These are phyloP conservation scores for Talaromyces sp. DNA, from an alignment of 2,329 filamentous ascomycete genomes.

Conservation along the genomic window DNA sequence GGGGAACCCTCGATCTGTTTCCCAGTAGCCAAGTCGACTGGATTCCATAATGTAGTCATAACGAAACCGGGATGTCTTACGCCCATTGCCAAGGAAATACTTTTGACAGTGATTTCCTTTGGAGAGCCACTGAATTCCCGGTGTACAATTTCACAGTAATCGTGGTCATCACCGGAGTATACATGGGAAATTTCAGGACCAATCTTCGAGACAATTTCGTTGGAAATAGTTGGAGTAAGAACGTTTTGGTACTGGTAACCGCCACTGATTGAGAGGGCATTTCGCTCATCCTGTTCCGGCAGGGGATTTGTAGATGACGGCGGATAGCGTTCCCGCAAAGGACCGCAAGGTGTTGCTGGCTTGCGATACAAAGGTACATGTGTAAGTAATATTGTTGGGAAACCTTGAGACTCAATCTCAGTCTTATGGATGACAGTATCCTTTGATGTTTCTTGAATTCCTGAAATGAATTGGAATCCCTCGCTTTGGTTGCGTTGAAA, in stretches of 20 bases:
- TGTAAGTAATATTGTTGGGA: slow-evolving; percentile 83
- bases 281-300: slow-evolving; percentile 59
- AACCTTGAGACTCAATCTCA: slow-evolving; percentile 43
- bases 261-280: slow-evolving; percentile 68
- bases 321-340: slow-evolving; percentile 76
- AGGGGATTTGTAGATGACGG: slow-evolving; percentile 59
- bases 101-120: slow-evolving; percentile 90
- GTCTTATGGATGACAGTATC: slow-evolving; percentile 24
- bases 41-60: slow-evolving; percentile 88
- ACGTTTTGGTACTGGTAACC: slow-evolving; percentile 99
- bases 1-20: slow-evolving; percentile 18
- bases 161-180: slow-evolving; percentile 95
- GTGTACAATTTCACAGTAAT: slow-evolving; percentile 90
- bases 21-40: slow-evolving; percentile 56
- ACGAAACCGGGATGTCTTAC: slow-evolving; percentile 81
- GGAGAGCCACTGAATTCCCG: slow-evolving; percentile 57
- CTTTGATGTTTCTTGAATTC: slow-evolving; percentile 54
- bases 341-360: slow-evolving; percentile 80
- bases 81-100: slow-evolving; percentile 93
- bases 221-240: slow-evolving; percentile 69
- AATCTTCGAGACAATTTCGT: slow-evolving; percentile 67
- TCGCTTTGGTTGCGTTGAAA: slow-evolving; percentile 57
- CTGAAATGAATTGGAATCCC: slow-evolving; percentile 53
- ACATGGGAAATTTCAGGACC: slow-evolving; percentile 72
- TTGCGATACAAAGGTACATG: slow-evolving; percentile 86